These are phyloP conservation scores for Saccharomyces paradoxus DNA, from an alignment of 805 yeast genomes.

Conservation along the genomic window DNA sequence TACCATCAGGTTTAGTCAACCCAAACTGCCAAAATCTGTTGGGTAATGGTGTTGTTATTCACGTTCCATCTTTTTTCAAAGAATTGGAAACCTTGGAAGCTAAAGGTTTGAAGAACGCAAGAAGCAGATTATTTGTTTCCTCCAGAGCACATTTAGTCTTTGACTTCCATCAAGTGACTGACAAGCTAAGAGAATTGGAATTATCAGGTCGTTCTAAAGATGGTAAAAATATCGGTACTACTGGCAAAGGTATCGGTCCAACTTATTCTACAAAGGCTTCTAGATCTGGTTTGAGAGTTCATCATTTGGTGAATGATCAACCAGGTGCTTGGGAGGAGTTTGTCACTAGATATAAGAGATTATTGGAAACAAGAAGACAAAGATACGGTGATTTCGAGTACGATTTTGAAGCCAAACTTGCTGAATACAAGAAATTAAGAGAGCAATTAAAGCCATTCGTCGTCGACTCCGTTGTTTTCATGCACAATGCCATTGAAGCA, in stretches of 20 bases:
- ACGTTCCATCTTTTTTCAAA: conserved; percentile 83
- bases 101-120: conserved; percentile 56
- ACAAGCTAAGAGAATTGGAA: conserved; percentile 90
- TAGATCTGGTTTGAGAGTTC: conserved; percentile 93
- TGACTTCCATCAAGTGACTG: conserved; percentile 96
- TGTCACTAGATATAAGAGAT: conserved; percentile 63
- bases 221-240: conserved; percentile 89
- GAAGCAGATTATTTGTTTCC: conserved; percentile 75
- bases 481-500: conserved; percentile 64
- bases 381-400: conserved; percentile 92
- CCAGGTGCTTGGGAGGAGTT: conserved; percentile 92
- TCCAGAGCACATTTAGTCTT: conserved; percentile 94
- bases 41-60: conserved; percentile 95
- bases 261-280: conserved; percentile 95
- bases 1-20: conserved; percentile 95
- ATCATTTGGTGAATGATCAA: conserved; percentile 84
- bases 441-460: conserved; percentile 80
- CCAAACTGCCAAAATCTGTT: conserved; percentile 82
- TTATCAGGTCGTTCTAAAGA: conserved; percentile 43
- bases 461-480: conserved; percentile 81
- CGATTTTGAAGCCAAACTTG: conserved; percentile 73
- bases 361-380: conserved; percentile 71
- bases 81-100: conserved; percentile 75
- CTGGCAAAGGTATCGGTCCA: conserved; percentile 99
- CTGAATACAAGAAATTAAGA: conserved; percentile 64